These are phyloP conservation scores for Spatholobus suberectus DNA, from an alignment of 306 rosid species.

Conservation along the genomic window DNA sequence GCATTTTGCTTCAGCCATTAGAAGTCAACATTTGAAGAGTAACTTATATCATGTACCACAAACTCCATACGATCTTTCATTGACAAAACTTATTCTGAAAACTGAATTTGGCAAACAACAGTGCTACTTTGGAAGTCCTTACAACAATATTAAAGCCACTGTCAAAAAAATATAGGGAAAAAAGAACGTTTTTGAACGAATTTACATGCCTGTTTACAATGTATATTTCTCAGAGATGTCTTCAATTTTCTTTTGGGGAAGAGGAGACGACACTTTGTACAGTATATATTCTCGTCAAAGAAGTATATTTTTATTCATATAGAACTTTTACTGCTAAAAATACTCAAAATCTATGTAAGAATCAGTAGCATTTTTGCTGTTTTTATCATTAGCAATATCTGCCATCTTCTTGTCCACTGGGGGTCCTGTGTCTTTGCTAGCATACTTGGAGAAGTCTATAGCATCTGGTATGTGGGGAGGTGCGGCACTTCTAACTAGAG, in stretches of 20 bases:
- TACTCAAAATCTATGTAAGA: slow-evolving; percentile 63
- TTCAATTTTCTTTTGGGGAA: slow-evolving; percentile 14
- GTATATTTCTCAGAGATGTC: slow-evolving; percentile 23
- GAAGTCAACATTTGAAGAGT: neutral
- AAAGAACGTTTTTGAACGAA: slow-evolving; percentile 32
- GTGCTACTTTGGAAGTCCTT: slow-evolving; percentile 3
- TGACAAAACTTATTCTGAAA: slow-evolving; percentile 1
- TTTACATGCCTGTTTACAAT: slow-evolving; percentile 46
- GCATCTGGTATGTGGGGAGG: slow-evolving; percentile 87
- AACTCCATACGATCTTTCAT: neutral
- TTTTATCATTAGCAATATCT: slow-evolving; percentile 34
- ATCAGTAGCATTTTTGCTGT: slow-evolving; percentile 5
- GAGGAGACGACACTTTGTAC: slow-evolving; percentile 42
- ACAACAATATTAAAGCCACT: slow-evolving; percentile 7
- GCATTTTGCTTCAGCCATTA: slow-evolving; percentile 5
- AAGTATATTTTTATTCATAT: slow-evolving; percentile 17
- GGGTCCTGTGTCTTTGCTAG: slow-evolving; percentile 51
- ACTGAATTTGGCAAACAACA: neutral
- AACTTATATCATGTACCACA: neutral
- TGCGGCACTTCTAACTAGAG: slow-evolving; percentile 78
- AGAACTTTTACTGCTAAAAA: slow-evolving; percentile 45
- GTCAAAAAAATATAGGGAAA: neutral
- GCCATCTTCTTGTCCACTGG: slow-evolving; percentile 48
- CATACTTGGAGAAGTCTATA: slow-evolving; percentile 70
- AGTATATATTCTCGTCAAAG: slow-evolving; percentile 10